Percentiles rank a stretch among this genome's conserved stretches.
These are phyloP conservation scores for Coemansia sp. DNA, from an alignment of 192 early-diverging fungal genomes.

Conservation along the genomic window DNA sequence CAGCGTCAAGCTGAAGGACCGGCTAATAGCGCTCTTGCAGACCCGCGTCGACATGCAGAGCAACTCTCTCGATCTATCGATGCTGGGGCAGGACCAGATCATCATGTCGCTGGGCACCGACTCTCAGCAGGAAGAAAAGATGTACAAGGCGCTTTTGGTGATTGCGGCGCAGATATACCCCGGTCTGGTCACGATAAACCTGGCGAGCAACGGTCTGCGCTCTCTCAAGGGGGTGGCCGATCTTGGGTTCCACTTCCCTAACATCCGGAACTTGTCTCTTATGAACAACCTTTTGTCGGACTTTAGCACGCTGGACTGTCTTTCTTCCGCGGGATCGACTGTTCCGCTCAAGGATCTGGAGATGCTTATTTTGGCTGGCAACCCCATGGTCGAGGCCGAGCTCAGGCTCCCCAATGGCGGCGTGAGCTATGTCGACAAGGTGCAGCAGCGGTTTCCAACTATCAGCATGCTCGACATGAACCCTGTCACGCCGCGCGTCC, in stretches of 20 bases:
- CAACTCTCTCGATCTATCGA: conserved; percentile 43
- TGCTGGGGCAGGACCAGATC: conserved; percentile 35
- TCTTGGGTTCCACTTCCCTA: conserved; percentile 37
- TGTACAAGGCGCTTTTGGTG: conserved; percentile 46
- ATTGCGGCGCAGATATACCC: conserved; percentile 45
- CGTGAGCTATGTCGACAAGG: conserved; percentile 37
- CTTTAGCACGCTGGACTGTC: conserved; percentile 40
- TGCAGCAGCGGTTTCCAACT: conserved; percentile 51
- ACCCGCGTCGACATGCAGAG: conserved; percentile 43
- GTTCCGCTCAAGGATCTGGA: conserved; percentile 30
- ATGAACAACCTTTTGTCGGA: conserved; percentile 46
- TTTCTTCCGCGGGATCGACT: conserved; percentile 41
- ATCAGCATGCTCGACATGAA: conserved; percentile 50
- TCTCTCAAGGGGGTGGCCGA: conserved; percentile 44
- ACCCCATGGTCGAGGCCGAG: conserved; percentile 34
- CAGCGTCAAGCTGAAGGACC: conserved; percentile 35
- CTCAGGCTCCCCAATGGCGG: conserved; percentile 28
- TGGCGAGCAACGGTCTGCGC: conserved; percentile 43
- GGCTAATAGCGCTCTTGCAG: conserved; percentile 40
- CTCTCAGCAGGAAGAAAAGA: conserved; percentile 41
- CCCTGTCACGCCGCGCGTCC: conserved; percentile 33
- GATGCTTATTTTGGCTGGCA: conserved; percentile 41
- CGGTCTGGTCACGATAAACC: conserved; percentile 25
- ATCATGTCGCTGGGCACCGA: conserved; percentile 37
- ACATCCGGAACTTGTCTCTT: conserved; percentile 39